Base-by-base conservation (phyloP, 768 basidiomycete genomes). In the Termitomyces sp. region DNA sequence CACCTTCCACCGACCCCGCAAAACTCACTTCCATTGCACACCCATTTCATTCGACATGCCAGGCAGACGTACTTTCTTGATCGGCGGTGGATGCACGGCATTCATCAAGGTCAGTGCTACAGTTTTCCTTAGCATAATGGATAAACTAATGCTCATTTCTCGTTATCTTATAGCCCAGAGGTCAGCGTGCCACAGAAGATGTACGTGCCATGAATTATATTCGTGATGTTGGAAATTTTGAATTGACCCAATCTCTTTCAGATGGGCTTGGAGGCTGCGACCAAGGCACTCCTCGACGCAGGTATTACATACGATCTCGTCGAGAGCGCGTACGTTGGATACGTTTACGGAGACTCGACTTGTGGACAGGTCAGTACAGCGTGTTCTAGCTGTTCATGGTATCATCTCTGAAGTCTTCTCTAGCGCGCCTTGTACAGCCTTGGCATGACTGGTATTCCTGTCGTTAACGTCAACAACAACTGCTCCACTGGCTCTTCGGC, bases 221-320 rank as follows among this genome's bases (percentile, higher is more conserved):
- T 18, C 1, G 13, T 24, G 13, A n/a, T 46, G 5, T 24, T 36
- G 14, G 40, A 39, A 7, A 30, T 7, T 30, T 20, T 3, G 14
- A 18, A 16, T 55, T 20, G 39, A 54, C 36, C 27, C 22, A 22
- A 13, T 27, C 14, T 30, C 2, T 16, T 36, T 39, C 65, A 91
- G 88, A 92, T 94, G 88, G 91, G 91, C 5, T 75, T 93, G 43
- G 93, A 94, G 70, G 93, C 93, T 1, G 83, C 89, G 1, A 91
- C 90, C 1, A 94, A 95, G 65, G 92, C 93, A 0, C 78, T 94
- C 24, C 81, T 94, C 16, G 93, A 95, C 64, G 91, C 92, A 62
- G 89, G 88, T 86, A 51, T 50, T 68, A 30, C 30, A 30, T 94
- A 95, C 64, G 92, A 94, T 65, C 75, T 72, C 0, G 69, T 94